Percentiles rank a stretch among this genome's conserved stretches.
Conservation (phyloP, 306 rosid genomes). For the Cajanus cajan region DNA sequence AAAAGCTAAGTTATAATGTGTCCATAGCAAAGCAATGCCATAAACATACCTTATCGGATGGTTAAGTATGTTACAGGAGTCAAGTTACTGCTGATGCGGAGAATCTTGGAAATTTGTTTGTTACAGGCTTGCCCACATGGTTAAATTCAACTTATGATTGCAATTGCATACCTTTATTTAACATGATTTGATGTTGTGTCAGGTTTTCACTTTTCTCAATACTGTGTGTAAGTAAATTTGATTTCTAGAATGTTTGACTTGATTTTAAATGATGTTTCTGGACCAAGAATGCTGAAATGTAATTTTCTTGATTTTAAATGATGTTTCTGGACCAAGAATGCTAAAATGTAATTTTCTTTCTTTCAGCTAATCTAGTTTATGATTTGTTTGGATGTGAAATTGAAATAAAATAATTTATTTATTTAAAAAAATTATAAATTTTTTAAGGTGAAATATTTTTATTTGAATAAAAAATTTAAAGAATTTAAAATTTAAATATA, state of each 20-base stretch:
- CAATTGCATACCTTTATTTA: background rate
- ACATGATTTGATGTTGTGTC: background rate
- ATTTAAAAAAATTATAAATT: too few species aligned
- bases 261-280: background rate
- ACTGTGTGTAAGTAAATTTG: background rate
- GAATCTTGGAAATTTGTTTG: conserved; percentile 59
- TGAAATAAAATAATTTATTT: too few species aligned
- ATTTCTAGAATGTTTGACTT: background rate
- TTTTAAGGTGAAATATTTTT: too few species aligned
- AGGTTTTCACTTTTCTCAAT: background rate
- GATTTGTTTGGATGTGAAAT: too few species aligned
- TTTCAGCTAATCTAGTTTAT: too few species aligned
- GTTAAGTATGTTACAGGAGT: conserved; percentile 38
- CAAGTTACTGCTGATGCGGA: conserved; percentile 17
- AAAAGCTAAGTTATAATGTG: background rate
- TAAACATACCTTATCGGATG: background rate
- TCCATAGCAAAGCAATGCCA: too few species aligned
- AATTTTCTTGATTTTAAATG: too few species aligned
- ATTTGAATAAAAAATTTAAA: too few species aligned
- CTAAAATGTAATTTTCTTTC: too few species aligned
- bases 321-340: too few species aligned
- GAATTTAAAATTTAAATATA: too few species aligned
- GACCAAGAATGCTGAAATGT: background rate
- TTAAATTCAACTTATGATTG: background rate
- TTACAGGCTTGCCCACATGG: conserved; percentile 53